Conservation (phyloP, 257 asterid genomes). For the Parsonsia alboflavescens region DNA sequence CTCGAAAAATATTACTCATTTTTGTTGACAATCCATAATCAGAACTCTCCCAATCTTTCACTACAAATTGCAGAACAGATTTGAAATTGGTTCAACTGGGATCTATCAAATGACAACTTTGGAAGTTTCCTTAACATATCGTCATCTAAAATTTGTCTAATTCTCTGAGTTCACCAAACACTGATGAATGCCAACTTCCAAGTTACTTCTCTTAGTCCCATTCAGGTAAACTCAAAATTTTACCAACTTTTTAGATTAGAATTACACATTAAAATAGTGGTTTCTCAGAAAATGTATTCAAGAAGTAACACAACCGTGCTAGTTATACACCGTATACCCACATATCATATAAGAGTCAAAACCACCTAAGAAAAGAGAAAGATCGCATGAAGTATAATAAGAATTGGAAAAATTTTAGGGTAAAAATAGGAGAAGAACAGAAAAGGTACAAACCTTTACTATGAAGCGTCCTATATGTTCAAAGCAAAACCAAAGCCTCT, state of each 20-base stretch:
- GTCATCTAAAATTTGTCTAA: neutral
- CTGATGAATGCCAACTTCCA: neutral
- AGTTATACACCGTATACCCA: neutral
- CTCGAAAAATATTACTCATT: neutral
- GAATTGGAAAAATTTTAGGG: neutral
- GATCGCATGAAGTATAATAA: neutral
- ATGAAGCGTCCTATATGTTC: slow-evolving; percentile 24
- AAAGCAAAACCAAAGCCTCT: slow-evolving; percentile 28
- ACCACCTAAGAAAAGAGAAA: neutral
- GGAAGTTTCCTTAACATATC: neutral
- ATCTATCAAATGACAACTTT: neutral
- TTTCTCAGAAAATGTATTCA: neutral
- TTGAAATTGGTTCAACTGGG: neutral
- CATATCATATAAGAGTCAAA: neutral
- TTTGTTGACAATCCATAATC: neutral
- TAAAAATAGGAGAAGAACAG: neutral
- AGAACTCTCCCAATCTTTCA: neutral
- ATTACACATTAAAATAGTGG: neutral
- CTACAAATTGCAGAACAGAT: neutral
- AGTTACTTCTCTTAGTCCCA: slow-evolving; percentile 4
- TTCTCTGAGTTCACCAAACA: neutral
- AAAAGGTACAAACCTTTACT: slow-evolving; percentile 36
- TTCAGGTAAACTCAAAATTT: slow-evolving; percentile 6
- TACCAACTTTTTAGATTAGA: neutral
- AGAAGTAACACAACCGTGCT: neutral